Base-by-base conservation (phyloP, 352 stramenopile genomes). In the Phytophthora nicotianae region DNA sequence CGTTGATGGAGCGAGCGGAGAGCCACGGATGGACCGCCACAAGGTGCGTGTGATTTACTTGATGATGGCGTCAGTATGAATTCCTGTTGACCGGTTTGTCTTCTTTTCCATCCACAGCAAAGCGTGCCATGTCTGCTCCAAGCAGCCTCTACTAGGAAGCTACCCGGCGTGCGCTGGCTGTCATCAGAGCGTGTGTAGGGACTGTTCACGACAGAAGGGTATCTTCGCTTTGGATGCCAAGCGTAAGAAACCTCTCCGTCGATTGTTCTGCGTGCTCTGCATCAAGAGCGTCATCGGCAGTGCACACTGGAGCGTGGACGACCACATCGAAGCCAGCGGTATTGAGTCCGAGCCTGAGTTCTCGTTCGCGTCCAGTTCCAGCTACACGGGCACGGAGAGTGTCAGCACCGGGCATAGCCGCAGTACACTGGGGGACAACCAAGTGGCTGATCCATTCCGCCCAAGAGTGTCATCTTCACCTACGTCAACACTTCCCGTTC, bases 131-230 rank as follows among this genome's bases (percentile, higher is more conserved):
- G 55, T 80, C 29, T 77, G 72, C 35, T 70, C 52, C 40, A 65
- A 38, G 43, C 54, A 38, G 26, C 62, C 49, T 20, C 64, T 61
- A 19, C 61, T 68, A 32, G 45, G 29, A 40, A 67, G 54, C 48
- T 65, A 70, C 21, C 48, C 48, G 2, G 10, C 55, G 8, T 82
- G 74, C 20, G 63, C 70, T 21, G 70, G 66, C 0, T 82, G 74
- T 35, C 65, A 65, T 13, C 63, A 83, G 65, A 75, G 57, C 32
- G 66, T 69, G n/a, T 83, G 74, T 47, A 75, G 68, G 61, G 58
- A 65, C 19, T 83, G 74, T 29, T 72, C 69, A 2, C 46, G 54
- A 3, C 50, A 66, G 13, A 62, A 64, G 16, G 19, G 35, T 10
- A 62, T 72, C 54, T 79, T 74, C 59, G 45, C 66, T 21, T 45